Evolutionary conservation across 1,284 basidiomycete genomes (phyloP).

Genomic region (Melampsora americana): DNA sequence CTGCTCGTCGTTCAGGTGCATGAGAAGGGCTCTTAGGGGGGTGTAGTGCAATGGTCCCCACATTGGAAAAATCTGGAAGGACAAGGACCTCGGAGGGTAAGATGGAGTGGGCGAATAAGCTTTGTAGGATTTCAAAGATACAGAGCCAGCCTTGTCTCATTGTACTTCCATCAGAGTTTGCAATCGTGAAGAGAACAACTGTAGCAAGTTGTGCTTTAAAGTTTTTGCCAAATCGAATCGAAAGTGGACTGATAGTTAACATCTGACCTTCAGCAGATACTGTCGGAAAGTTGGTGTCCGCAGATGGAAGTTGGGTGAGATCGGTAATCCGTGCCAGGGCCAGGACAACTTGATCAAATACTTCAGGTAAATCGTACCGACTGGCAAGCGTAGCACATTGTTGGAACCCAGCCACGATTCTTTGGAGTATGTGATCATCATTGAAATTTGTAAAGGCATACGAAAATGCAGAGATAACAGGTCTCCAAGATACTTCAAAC

Average conservation of each 20-base stretch:
- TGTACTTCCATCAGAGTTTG: conserved; percentile 92
- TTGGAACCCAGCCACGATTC: conserved; percentile 87
- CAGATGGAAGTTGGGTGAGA: conserved; percentile 46
- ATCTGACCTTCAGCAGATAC: conserved; percentile 88
- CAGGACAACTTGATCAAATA: conserved; percentile 92
- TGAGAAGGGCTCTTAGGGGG: conserved; percentile 66
- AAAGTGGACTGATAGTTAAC: conserved; percentile 84
- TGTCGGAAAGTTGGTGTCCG: conserved; percentile 69
- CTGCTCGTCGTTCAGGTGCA: conserved; percentile 64
- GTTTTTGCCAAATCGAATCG: conserved; percentile 89
- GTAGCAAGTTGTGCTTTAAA: conserved; percentile 95
- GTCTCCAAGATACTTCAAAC: conserved; percentile 88
- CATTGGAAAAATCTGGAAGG: conserved; percentile 94
- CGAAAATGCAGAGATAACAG: conserved; percentile 77
- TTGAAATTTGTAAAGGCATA: conserved; percentile 81
- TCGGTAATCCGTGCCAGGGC: conserved; percentile 69
- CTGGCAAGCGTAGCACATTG: conserved; percentile 92
- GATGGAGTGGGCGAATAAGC: conserved; percentile 87
- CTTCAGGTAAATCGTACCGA: conserved; percentile 82
- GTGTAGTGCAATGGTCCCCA: conserved; percentile 79
- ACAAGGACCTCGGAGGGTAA: conserved; percentile 82
- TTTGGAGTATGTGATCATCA: conserved; percentile 93
- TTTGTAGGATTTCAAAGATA: conserved; percentile 97
- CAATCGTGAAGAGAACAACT: conserved; percentile 94
- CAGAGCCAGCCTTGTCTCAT: conserved; percentile 83